phyloP scores from a whole-genome alignment of 352 stramenopile genomes.

The Globisporangium cystogenes region DNA sequence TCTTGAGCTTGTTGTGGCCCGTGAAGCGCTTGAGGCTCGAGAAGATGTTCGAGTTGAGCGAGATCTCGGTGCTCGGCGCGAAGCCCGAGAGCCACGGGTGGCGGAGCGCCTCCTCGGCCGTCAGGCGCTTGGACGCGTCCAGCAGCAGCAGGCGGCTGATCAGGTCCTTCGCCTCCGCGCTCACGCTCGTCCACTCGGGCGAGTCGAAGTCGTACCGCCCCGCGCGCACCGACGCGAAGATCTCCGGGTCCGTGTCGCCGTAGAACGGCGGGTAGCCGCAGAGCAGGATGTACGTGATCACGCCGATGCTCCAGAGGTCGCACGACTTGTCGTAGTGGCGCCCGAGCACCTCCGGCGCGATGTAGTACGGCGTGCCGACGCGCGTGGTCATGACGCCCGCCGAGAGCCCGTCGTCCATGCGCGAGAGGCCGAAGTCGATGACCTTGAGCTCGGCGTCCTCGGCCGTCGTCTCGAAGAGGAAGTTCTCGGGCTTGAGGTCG shows the following conservation, averaged over 20 bases:
- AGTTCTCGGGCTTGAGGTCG: slow-evolving; percentile 98
- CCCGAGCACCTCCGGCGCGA: slow-evolving; percentile 92
- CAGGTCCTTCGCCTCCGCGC: slow-evolving; percentile 91
- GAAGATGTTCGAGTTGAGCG: slow-evolving; percentile 83
- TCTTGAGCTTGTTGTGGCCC: slow-evolving; percentile 89
- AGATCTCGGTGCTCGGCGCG: slow-evolving; percentile 66
- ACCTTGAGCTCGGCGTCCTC: slow-evolving; percentile 95
- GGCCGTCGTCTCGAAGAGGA: slow-evolving; percentile 90
- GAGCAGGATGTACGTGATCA: slow-evolving; percentile 96
- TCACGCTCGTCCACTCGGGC: slow-evolving; percentile 80
- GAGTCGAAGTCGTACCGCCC: slow-evolving; percentile 85
- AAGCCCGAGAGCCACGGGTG: slow-evolving; percentile 84
- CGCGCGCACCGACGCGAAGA: slow-evolving; percentile 79
- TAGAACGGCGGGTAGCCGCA: slow-evolving; percentile 96
- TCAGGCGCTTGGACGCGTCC: slow-evolving; percentile 90
- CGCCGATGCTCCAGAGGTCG: slow-evolving; percentile 95
- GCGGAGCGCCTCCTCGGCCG: slow-evolving; percentile 82
- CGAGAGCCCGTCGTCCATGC: slow-evolving; percentile 84
- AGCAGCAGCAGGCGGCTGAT: slow-evolving; percentile 92
- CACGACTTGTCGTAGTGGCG: slow-evolving; percentile 95
- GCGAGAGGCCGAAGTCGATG: slow-evolving; percentile 97
- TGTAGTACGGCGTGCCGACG: slow-evolving; percentile 96
- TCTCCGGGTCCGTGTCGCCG: slow-evolving; percentile 90
- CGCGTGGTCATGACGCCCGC: slow-evolving; percentile 92
- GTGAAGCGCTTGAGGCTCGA: slow-evolving; percentile 84